These are phyloP conservation scores for Mycena sp. DNA, from an alignment of 1,284 basidiomycete genomes.

Conservation along the genomic window DNA sequence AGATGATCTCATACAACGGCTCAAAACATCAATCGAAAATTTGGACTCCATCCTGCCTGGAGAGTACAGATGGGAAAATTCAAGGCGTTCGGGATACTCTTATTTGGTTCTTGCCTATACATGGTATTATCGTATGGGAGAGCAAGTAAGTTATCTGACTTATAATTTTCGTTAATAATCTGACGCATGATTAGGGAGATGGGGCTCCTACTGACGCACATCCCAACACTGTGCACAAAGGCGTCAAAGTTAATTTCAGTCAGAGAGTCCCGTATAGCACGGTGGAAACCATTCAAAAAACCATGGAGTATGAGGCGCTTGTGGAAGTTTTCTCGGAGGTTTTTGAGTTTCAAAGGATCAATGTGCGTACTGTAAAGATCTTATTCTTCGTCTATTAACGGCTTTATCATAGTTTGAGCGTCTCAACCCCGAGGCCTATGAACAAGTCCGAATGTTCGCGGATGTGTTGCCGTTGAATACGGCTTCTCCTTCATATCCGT, in stretches of 20 bases:
- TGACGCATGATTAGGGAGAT: neutral
- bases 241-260: neutral
- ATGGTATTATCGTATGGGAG: neutral
- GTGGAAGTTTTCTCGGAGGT: neutral
- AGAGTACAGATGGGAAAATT: conserved; percentile 1
- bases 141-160: neutral
- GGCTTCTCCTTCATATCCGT: neutral
- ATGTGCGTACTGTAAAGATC: neutral
- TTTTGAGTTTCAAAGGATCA: neutral
- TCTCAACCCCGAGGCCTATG: neutral
- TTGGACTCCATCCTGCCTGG: neutral
- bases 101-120: neutral
- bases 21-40: neutral
- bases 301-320: neutral
- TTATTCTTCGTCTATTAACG: neutral
- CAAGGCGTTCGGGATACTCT: neutral
- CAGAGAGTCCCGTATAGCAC: neutral
- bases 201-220: neutral
- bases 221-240: neutral
- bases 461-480: conserved; percentile 2
- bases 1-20: neutral
- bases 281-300: neutral
- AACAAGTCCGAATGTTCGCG: neutral
- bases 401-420: neutral
- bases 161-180: neutral